Base-by-base conservation (phyloP, 163 green algal species). In the Chlamydomonas reinhardtii region DNA sequence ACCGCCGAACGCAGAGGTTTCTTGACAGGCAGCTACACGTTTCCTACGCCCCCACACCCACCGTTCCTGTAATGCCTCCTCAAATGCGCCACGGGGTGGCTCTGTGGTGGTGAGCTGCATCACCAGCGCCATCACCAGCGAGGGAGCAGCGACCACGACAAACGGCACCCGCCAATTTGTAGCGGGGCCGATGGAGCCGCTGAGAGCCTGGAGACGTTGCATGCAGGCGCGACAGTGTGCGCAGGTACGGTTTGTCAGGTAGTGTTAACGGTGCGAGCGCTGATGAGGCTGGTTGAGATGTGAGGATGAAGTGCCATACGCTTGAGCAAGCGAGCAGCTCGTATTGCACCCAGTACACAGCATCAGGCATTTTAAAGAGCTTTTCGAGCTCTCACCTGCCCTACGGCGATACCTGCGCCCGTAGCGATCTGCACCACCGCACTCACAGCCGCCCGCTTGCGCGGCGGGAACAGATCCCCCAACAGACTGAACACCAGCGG, bases 91-190 rank as follows among this genome's bases (percentile, higher is more conserved):
- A 15, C 95, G 81, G 3, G 76, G 86, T 0, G 96, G 96, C 68
- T 98, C 96, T 0, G 61, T 29, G 2, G 87, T 92, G 2, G 90
- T 95, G 15, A 91, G 16, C 68, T 96, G 35, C 93, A 98, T 96
- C 27, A 96, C 1, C 1, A 82, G 59, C 0, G 95, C 93, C 5
- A 94, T 74, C 31, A 79, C 29, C 19, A 98, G 73, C 0, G 92
- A 84, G 0, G 95, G 96, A 2, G 93, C 65, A 0, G 93, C 92
- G 24, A 98, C 91, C 34, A 98, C 89, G 9, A 97, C 88, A 90
- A 98, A 99, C 2, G 96, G 96, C 77, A 95, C 89, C 1, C 95
- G 91, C 96, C 96, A 99, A 74, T 95, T 94, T 17, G 90, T 90
- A 37, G 84, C 84, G 27, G 93, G 90, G 25, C 95, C 95, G 11